Conservation (phyloP, 2,329 filamentous ascomycete genomes). For the Fonsecaea nubica region DNA sequence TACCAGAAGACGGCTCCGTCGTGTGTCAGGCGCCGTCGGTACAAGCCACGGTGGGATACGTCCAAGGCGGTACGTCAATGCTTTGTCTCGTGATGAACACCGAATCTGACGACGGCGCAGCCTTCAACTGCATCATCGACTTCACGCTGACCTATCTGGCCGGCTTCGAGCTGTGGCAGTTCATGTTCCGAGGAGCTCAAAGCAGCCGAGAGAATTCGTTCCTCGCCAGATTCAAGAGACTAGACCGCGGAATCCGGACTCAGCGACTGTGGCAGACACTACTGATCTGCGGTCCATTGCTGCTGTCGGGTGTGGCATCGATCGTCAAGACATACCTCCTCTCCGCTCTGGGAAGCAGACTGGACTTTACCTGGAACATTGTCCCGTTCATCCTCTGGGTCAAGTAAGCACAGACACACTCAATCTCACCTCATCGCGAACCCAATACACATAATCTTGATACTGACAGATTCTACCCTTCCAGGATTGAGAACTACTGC, state of each 20-base stretch:
- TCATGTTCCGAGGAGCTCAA: constrained; percentile 44
- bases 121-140: constrained; percentile 47
- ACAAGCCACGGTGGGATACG: constrained; percentile 47
- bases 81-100: background rate
- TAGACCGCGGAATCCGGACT: constrained; percentile 43
- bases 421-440: too few species aligned
- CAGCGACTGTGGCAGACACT: constrained; percentile 48
- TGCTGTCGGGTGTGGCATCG: constrained; percentile 46
- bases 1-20: constrained; percentile 46
- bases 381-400: constrained; percentile 47
- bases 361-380: constrained; percentile 49
- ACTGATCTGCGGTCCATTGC: constrained; percentile 45
- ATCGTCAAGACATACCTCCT: constrained; percentile 48
- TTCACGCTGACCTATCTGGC: constrained; percentile 45
- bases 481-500: constrained; percentile 48
- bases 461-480: too few species aligned
- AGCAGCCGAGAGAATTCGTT: constrained; percentile 41
- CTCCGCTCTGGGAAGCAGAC: constrained; percentile 45
- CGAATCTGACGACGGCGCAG: constrained; percentile 29
- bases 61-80: constrained; percentile 44
- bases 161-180: constrained; percentile 48
- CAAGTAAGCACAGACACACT: constrained; percentile 42
- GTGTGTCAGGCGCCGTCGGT: constrained; percentile 45
- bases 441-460: too few species aligned
- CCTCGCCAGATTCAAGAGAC: constrained; percentile 43